phyloP scores from a whole-genome alignment of 768 basidiomycete species.

The Xerocomellus intermedius region DNA sequence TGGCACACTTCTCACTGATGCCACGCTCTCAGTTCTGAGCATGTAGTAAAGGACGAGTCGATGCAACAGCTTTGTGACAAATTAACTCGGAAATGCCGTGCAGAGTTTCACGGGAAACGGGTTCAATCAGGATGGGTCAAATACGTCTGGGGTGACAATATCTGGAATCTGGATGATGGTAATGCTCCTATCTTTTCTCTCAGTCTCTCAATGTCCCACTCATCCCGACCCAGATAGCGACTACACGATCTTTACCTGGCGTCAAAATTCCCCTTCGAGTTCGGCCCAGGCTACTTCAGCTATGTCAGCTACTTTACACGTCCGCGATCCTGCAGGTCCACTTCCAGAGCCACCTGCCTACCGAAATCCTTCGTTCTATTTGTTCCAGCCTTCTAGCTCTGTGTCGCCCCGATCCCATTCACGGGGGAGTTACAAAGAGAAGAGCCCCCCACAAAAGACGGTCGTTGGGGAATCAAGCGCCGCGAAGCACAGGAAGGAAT shows the following conservation, averaged over 20 bases:
- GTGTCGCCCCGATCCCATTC: constrained; percentile 33
- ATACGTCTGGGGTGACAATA: constrained; percentile 73
- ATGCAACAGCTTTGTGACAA: constrained; percentile 65
- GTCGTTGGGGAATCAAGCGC: constrained; percentile 41
- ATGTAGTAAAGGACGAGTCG: constrained; percentile 65
- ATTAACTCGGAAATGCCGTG: constrained; percentile 62
- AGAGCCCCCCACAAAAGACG: constrained; percentile 32
- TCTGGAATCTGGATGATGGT: constrained; percentile 94
- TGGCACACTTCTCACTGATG: not conserved
- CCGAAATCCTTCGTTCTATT: constrained; percentile 67
- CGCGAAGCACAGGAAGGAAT: constrained; percentile 70
- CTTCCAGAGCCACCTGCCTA: constrained; percentile 65
- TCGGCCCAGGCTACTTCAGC: constrained; percentile 14
- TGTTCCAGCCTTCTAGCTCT: constrained; percentile 41
- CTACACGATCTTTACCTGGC: constrained; percentile 82
- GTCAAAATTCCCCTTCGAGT: constrained; percentile 46
- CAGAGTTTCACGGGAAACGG: constrained; percentile 55
- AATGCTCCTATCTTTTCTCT: constrained; percentile 14
- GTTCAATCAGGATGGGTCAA: constrained; percentile 82
- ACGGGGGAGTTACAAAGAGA: constrained; percentile 41
- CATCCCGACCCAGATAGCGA: constrained; percentile 60
- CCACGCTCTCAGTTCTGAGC: constrained; percentile 7
- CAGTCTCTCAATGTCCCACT: not conserved
- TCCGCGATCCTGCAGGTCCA: constrained; percentile 57
- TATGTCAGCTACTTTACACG: constrained; percentile 46